Percentiles rank a stretch among this genome's conserved stretches.
phyloP scores from a whole-genome alignment of 106 monocot genomes.

The Dendrobium chrysotoxum region DNA sequence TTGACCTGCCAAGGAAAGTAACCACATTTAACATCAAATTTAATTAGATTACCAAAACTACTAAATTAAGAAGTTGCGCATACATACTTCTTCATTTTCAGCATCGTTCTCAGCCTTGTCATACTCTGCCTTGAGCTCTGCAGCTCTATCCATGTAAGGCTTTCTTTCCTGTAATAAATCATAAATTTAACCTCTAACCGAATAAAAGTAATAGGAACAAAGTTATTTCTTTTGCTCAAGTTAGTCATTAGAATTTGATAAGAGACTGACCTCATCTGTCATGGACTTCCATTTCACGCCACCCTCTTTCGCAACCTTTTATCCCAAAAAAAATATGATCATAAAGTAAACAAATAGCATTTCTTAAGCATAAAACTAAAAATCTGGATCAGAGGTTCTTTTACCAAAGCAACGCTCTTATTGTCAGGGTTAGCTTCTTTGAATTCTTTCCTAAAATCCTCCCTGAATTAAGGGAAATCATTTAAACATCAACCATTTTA shows the following conservation, averaged over 20 bases:
- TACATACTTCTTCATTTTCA: conserved; percentile 10
- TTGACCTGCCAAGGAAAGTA: background rate
- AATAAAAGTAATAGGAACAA: background rate
- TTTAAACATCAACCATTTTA: background rate
- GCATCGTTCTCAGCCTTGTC: conserved; percentile 23
- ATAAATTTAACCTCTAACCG: background rate
- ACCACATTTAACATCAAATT: background rate
- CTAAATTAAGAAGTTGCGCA: background rate
- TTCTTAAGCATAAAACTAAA: background rate
- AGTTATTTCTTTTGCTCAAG: background rate
- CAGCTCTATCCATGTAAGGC: conserved; percentile 61
- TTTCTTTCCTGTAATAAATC: conserved; percentile 57
- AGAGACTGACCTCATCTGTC: conserved; percentile 56
- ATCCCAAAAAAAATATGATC: background rate
- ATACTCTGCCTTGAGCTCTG: conserved; percentile 60
- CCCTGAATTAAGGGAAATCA: conserved; percentile 25
- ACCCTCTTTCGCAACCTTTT: conserved; percentile 70
- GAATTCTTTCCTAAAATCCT: conserved; percentile 65
- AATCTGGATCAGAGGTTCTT: background rate
- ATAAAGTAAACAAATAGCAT: background rate
- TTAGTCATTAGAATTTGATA: background rate
- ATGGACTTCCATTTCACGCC: conserved; percentile 88
- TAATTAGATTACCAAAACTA: background rate
- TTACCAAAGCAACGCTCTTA: conserved; percentile 43
- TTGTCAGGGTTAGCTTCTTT: conserved; percentile 58